Percentiles rank a stretch among this genome's conserved stretches.
Conservation (phyloP, 306 rosid species). For the Cercis canadensis region DNA sequence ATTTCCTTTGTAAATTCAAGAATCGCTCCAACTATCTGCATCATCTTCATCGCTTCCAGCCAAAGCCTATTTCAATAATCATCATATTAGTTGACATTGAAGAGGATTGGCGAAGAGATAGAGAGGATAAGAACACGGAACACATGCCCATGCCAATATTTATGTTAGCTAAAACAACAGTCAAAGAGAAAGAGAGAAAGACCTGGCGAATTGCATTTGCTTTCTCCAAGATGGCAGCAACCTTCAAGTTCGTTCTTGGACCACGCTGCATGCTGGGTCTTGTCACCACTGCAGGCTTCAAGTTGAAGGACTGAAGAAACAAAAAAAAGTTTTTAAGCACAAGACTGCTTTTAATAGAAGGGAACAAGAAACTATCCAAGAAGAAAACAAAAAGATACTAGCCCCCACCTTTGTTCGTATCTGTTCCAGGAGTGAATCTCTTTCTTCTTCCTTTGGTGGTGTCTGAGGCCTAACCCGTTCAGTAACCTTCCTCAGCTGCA, state of each 20-base stretch:
- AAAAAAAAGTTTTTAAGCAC: conserved; percentile 9
- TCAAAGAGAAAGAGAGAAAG: conserved; percentile 40
- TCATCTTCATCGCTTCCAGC: conserved; percentile 96
- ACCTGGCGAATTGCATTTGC: conserved; percentile 98
- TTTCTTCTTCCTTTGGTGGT: conserved; percentile 76
- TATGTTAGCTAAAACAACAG: not conserved
- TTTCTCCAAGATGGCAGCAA: conserved; percentile 90
- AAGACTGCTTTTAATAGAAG: conserved; percentile 25
- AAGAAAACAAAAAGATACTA: conserved; percentile 12
- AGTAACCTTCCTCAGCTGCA: conserved; percentile 89
- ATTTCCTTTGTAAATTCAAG: conserved; percentile 42
- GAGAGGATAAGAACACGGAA: not conserved
- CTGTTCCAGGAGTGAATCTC: conserved; percentile 81
- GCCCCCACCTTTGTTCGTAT: conserved; percentile 86
- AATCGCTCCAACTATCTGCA: conserved; percentile 83
- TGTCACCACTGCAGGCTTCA: conserved; percentile 74
- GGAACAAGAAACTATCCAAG: conserved; percentile 20
- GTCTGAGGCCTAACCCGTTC: conserved; percentile 73
- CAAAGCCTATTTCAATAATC: conserved; percentile 60
- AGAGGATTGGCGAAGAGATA: not conserved
- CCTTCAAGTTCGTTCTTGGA: conserved; percentile 84
- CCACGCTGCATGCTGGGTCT: conserved; percentile 75
- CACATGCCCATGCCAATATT: not conserved
- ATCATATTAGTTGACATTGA: conserved; percentile 24
- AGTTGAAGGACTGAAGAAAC: conserved; percentile 79